phyloP scores from a whole-genome alignment of 306 rosid genomes.

The Cucurbita argyrosperma region DNA sequence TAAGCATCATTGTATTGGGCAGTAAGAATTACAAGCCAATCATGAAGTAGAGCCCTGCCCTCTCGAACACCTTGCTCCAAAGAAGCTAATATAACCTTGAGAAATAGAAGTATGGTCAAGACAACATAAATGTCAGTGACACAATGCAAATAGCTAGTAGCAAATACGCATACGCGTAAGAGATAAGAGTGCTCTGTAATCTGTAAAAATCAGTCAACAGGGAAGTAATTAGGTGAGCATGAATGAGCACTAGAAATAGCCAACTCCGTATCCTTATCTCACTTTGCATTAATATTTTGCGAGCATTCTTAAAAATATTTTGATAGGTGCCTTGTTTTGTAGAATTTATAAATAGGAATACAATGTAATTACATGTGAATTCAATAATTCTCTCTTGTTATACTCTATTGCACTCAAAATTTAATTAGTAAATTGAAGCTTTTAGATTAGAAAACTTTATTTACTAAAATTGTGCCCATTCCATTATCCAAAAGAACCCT shows the following conservation, averaged over 20 bases:
- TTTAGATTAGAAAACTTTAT: background rate
- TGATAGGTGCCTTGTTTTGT: background rate
- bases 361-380: background rate
- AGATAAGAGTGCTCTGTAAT: background rate
- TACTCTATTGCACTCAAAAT: background rate
- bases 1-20: constrained; percentile 84
- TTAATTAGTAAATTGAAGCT: background rate
- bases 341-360: background rate
- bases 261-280: background rate
- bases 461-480: too few species aligned
- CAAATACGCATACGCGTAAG: background rate
- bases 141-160: background rate
- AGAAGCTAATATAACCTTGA: constrained; percentile 76
- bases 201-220: background rate
- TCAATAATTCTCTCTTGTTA: background rate
- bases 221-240: background rate
- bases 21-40: constrained; percentile 93
- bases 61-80: constrained; percentile 96
- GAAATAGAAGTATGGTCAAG: background rate
- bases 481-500: too few species aligned
- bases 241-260: background rate
- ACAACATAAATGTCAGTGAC: background rate
- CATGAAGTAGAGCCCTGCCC: constrained; percentile 87
- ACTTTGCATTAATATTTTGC: background rate
- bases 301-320: background rate